Conservation (phyloP, 352 stramenopile species). For the Pilasporangium apinafurcum region DNA sequence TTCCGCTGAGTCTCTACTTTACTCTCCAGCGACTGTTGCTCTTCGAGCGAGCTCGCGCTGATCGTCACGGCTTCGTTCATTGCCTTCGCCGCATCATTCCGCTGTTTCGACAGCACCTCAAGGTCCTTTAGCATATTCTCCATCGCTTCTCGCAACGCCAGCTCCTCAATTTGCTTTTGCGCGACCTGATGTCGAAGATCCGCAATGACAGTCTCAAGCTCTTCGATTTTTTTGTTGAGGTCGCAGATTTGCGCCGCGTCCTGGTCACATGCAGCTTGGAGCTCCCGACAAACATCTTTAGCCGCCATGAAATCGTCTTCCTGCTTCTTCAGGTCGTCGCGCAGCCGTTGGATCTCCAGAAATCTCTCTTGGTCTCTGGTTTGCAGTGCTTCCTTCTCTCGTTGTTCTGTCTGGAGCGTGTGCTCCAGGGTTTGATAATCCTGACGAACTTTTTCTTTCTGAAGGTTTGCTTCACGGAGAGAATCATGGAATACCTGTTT, state of each 20-base stretch:
- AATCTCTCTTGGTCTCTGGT: constrained; percentile 24
- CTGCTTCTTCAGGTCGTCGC: constrained; percentile 16
- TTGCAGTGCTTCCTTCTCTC: constrained; percentile 20
- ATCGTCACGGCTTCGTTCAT: constrained; percentile 85
- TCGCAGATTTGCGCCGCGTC: constrained; percentile 17
- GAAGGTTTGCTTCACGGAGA: constrained; percentile 19
- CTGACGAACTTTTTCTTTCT: constrained; percentile 19
- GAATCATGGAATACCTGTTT: constrained; percentile 26
- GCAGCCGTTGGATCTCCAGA: constrained; percentile 23
- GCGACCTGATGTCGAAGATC: constrained; percentile 33
- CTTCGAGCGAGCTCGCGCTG: constrained; percentile 70
- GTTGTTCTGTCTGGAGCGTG: constrained; percentile 25
- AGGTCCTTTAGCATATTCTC: constrained; percentile 61
- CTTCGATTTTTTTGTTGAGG: constrained; percentile 12
- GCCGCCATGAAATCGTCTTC: constrained; percentile 52
- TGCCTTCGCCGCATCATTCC: constrained; percentile 68
- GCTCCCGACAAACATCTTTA: constrained; percentile 37
- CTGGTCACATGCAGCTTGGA: constrained; percentile 37
- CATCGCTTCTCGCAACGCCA: constrained; percentile 50
- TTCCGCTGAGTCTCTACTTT: constrained; percentile 54
- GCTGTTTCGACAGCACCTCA: constrained; percentile 51
- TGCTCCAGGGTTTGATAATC: constrained; percentile 19
- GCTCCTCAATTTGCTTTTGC: constrained; percentile 42
- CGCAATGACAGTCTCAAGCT: constrained; percentile 17
- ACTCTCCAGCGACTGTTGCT: constrained; percentile 59